Evolutionary conservation across 2,329 filamentous ascomycete species (phyloP).

Genomic region (Biscogniauxia marginata): DNA sequence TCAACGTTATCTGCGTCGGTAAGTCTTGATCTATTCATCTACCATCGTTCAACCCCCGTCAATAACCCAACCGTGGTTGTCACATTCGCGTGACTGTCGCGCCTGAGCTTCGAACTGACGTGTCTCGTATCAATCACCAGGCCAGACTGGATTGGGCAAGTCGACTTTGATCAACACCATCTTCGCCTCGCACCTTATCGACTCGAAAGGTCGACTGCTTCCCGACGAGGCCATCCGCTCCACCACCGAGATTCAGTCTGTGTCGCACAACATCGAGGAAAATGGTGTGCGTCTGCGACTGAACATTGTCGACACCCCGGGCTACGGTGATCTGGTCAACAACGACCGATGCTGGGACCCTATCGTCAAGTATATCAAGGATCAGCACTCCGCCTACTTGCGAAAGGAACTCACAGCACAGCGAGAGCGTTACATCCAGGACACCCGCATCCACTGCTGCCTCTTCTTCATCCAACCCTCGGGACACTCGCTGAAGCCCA

Average conservation of each 20-base stretch:
- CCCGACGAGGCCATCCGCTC: slow-evolving; percentile 92
- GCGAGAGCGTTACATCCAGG: slow-evolving; percentile 98
- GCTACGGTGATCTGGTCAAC: slow-evolving; percentile 98
- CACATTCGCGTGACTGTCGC: slow-evolving; percentile 1
- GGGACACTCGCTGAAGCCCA: slow-evolving; percentile 96
- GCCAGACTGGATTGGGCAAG: slow-evolving; percentile 97
- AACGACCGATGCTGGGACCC: slow-evolving; percentile 99
- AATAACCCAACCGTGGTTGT: slow-evolving; percentile 3
- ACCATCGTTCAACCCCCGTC: slow-evolving; percentile 1
- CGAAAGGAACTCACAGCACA: slow-evolving; percentile 99
- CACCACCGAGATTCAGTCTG: slow-evolving; percentile 96
- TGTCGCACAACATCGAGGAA: slow-evolving; percentile 98
- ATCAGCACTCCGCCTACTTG: slow-evolving; percentile 98
- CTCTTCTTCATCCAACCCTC: slow-evolving; percentile 99
- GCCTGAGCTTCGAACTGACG: slow-evolving; percentile 26
- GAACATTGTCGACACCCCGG: slow-evolving; percentile 98
- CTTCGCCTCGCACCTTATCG: slow-evolving; percentile 98
- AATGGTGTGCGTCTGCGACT: slow-evolving; percentile 95
- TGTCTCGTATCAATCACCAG: slow-evolving; percentile 48
- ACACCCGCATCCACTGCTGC: slow-evolving; percentile 99
- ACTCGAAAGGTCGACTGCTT: slow-evolving; percentile 92
- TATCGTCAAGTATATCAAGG: slow-evolving; percentile 99
- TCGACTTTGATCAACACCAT: slow-evolving; percentile 99
- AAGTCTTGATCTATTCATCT: slow-evolving; percentile 43
- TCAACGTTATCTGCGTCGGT: slow-evolving; percentile 99